phyloP scores from a whole-genome alignment of 345 rosid genomes.

The Rhodamnia rubescens region DNA sequence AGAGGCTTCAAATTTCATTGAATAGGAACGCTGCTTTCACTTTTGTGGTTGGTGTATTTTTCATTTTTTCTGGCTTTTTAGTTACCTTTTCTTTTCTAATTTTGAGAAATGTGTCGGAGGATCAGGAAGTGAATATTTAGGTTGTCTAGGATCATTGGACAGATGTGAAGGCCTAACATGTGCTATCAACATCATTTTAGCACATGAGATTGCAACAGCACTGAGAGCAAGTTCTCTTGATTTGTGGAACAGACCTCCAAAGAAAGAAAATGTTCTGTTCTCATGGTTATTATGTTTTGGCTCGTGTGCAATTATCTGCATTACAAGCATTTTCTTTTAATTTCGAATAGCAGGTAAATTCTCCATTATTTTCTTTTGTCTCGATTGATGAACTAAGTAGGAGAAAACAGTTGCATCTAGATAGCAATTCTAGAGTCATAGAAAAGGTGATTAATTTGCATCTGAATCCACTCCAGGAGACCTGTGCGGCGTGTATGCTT shows the following conservation, averaged over 20 bases:
- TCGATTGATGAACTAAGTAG: neutral
- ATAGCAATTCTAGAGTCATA: neutral
- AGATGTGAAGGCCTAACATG: neutral
- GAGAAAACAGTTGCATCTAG: neutral
- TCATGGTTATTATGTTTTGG: neutral
- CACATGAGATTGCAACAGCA: neutral
- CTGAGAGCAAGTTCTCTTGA: neutral
- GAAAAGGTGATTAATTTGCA: neutral
- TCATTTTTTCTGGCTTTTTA: neutral
- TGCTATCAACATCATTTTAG: neutral
- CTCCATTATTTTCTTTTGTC: neutral
- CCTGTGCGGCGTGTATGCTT: neutral
- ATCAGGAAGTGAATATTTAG: neutral
- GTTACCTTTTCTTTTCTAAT: neutral
- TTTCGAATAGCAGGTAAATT: neutral
- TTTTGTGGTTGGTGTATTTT: neutral
- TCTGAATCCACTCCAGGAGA: neutral
- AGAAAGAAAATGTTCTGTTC: neutral
- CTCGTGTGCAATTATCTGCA: neutral
- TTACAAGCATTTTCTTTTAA: neutral
- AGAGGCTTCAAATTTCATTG: neutral
- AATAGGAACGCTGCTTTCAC: neutral
- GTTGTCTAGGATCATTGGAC: neutral
- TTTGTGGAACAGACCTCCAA: neutral
- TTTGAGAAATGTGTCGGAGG: neutral